Evolutionary conservation across 2,329 filamentous ascomycete genomes (phyloP).

Genomic region (Grosmannia clavigera): DNA sequence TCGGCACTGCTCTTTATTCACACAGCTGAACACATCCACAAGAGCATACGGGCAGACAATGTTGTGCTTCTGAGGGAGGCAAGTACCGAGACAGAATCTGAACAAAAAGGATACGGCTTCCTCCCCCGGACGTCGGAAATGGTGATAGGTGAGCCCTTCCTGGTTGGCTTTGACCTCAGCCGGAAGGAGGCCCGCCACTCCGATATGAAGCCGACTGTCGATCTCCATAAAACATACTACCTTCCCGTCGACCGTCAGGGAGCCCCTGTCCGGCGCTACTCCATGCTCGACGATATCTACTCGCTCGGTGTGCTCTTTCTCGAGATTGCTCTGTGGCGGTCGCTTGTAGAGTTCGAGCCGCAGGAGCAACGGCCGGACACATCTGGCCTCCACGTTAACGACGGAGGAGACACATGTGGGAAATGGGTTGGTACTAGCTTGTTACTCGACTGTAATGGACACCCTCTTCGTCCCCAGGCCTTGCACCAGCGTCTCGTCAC

Average conservation of each 20-base stretch:
- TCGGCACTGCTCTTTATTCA: conserved; percentile 2
- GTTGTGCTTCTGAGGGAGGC: neutral
- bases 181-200: neutral
- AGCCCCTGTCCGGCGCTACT: neutral
- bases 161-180: neutral
- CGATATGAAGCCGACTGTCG: neutral
- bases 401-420: neutral
- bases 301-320: conserved; percentile 1
- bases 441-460: neutral
- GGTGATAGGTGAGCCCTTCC: neutral
- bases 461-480: neutral
- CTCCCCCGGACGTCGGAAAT: neutral
- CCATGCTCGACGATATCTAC: conserved; percentile 1
- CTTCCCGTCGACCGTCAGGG: neutral
- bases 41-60: conserved; percentile 2
- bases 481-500: neutral
- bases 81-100: neutral
- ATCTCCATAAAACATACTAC: neutral
- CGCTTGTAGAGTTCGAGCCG: neutral
- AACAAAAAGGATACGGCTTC: neutral
- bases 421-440: neutral
- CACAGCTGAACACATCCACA: conserved; percentile 1
- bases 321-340: neutral
- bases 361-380: neutral
- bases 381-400: neutral